Base-by-base conservation (phyloP, 495 filamentous ascomycete genomes). In the Friedmanniomyces endolithicus region DNA sequence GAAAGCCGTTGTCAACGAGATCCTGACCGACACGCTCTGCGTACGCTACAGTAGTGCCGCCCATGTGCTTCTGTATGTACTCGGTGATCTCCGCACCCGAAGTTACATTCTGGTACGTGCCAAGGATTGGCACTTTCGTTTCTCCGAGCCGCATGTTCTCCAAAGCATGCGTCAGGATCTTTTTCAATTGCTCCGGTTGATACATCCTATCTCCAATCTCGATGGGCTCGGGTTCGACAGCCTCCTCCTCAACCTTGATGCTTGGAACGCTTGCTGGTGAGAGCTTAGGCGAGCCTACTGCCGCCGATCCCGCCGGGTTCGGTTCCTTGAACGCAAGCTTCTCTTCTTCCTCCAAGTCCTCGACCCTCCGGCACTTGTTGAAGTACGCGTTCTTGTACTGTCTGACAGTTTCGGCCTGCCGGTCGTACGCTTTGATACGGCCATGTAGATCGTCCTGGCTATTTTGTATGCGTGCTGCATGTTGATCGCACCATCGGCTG, bases 261-360 rank as follows among this genome's bases (percentile, higher is more conserved):
- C 66, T 70, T 0, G 70, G 70, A 27, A 70, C 65, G 68, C 81
- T 83, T 61, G 78, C 75, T 3, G 39, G 24, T 6, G 19, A 11
- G 1, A 47, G 53, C 33, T 58, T 62, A 1, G 59, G 43, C 76
- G 77, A 57, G 75, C 59, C 59, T 16, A 50, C 47, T 33, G 24
- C 29, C 6, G 59, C 46, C 19, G 52, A 55, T 73, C 53, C 71
- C 66, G 62, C 70, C 58, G 60, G 69, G 68, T 59, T 69, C 1
- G 90, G 88, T 57, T 87, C 87, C 65, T 96, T 88, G 67, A 97
- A 96, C 29, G 88, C 90, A 12, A 99, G 79, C 70, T 97, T 96
- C 65, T 95, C 95, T 76, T 99, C 92, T 70, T 99, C 92, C 63
- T 97, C 94, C 51, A 96, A 69, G 64, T 99, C 92, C 68, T 99